Evolutionary conservation across 2,329 filamentous ascomycete genomes (phyloP).

Genomic region (Chaetomiaceae sp.): DNA sequence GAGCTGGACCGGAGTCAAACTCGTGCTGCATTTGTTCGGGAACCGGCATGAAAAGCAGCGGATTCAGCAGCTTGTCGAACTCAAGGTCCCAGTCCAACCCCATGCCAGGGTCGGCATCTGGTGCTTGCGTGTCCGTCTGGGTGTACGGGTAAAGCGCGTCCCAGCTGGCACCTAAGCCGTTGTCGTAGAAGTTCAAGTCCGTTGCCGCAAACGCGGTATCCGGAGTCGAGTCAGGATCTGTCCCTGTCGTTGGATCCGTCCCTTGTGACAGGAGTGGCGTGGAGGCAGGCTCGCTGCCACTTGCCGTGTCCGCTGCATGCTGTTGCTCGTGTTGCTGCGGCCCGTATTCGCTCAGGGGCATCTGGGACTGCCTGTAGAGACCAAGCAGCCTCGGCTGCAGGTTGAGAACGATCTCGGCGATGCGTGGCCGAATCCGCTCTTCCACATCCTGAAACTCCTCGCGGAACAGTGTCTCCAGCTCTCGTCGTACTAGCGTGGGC

Average conservation of each 20-base stretch:
- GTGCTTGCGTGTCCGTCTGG: not conserved
- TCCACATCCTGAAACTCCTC: conserved; percentile 23
- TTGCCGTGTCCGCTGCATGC: not conserved
- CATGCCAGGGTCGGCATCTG: not conserved
- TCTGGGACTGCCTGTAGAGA: conserved; percentile 24
- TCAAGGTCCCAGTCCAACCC: conserved; percentile 19
- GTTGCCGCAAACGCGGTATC: not conserved
- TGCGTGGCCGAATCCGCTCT: conserved; percentile 19
- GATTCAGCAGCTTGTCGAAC: conserved; percentile 20
- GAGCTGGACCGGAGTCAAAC: not conserved
- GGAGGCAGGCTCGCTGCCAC: not conserved
- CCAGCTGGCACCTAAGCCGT: not conserved
- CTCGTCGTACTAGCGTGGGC: conserved; percentile 25
- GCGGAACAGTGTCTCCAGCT: conserved; percentile 23
- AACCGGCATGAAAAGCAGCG: conserved; percentile 5
- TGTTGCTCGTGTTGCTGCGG: conserved; percentile 8
- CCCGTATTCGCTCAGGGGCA: conserved; percentile 23
- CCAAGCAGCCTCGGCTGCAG: conserved; percentile 22
- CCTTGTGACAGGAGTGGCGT: conserved; percentile 8
- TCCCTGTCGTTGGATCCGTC: not conserved
- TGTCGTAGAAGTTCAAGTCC: not conserved
- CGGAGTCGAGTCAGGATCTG: not conserved
- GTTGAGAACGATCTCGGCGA: conserved; percentile 24
- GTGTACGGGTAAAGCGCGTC: not conserved
- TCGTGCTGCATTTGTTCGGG: not conserved